Base-by-base conservation (phyloP, 169 alveolate genomes). In the Perkinsus olseni region DNA sequence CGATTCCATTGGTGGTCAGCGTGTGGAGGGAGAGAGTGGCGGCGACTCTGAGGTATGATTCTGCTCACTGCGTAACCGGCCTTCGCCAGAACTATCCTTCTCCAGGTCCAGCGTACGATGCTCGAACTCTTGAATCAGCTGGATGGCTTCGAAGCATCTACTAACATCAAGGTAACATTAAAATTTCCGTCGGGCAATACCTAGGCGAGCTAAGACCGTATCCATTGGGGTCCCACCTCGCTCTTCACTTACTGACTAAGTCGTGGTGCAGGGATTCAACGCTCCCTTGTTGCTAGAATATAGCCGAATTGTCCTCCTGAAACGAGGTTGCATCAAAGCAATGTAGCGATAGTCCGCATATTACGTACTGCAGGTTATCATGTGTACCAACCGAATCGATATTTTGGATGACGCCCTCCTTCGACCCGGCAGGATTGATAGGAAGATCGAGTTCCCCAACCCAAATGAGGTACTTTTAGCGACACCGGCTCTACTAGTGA, bases 331-430 rank as follows among this genome's bases (percentile, higher is more conserved):
- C n/a, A n/a, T n/a, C n/a, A n/a, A n/a, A n/a, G n/a, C n/a, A n/a
- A n/a, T n/a, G n/a, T n/a, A 40, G 50, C 50, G 50, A 13, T 13
- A 62, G 17, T 62, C 10, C 36, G 37, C 31, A 3, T 62, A 6
- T 62, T 4, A 13, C 8, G 24, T 74, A 6, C 37, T 28, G 1
- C 28, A 93, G 96, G 99, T 99, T 11, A 96, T 99, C 91, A 98
- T 99, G 99, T 99, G 99, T 48, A 99, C 99, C 0, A 99, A 99
- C 96, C 96, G 99, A 90, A 99, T 99, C 74, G 99, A 99, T 96
- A 99, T 99, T 91, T 96, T 99, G 93, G 99, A 99, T 95, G 99
- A 99, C 45, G 99, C 99, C 38, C 96, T 99, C 93, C 97, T 99
- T 31, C 97, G 99, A 92, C 99, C 99, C 0, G 99, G 99, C 6